Evolutionary conservation across 2,329 filamentous ascomycete genomes (phyloP).

Genomic region (Coniochaeta prunicola): DNA sequence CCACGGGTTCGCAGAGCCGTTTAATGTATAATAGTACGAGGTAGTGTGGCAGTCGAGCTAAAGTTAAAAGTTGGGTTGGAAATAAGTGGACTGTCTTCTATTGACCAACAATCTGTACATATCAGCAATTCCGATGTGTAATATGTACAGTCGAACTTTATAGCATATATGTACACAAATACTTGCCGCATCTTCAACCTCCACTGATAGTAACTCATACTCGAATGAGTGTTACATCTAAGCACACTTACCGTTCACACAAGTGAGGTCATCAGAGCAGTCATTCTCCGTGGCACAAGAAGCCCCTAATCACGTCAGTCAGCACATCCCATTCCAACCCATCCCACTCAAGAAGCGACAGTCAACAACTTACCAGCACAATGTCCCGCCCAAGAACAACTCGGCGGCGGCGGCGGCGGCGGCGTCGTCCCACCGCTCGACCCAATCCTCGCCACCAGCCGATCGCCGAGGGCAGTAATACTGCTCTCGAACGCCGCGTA

Average conservation of each 20-base stretch:
- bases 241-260: not conserved
- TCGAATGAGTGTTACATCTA: not conserved
- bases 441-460: conserved; percentile 34
- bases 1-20: not conserved
- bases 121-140: not conserved
- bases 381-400: not conserved
- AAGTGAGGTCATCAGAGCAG: conserved; percentile 1
- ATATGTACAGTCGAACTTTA: not conserved
- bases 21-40: not conserved
- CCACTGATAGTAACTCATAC: not conserved
- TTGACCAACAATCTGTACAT: not conserved
- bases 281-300: not conserved
- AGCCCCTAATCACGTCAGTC: not conserved
- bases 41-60: not conserved
- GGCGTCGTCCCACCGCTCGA: not conserved
- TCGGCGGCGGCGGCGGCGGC: not conserved
- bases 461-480: conserved; percentile 42
- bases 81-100: too few species aligned
- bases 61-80: too few species aligned
- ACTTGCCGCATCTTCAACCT: not conserved
- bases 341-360: too few species aligned
- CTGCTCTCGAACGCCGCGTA: conserved; percentile 45
- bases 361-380: too few species aligned
- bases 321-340: not conserved
- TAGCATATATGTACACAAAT: not conserved